Conservation (phyloP, 106 monocot species). For the Chionographis japonica region DNA sequence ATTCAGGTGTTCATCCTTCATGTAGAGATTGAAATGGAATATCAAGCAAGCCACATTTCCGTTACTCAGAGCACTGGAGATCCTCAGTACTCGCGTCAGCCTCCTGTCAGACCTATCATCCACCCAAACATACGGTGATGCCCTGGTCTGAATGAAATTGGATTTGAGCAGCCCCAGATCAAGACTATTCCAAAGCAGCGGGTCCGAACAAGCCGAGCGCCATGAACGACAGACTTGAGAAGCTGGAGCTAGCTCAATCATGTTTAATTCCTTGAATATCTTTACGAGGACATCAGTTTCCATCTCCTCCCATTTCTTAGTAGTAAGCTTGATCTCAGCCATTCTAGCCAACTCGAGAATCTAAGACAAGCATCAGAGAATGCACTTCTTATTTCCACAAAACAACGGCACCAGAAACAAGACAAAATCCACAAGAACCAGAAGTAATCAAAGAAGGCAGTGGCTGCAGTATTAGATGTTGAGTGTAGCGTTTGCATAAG, state of each 20-base stretch:
- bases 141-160: conserved; percentile 79
- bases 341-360: conserved; percentile 26
- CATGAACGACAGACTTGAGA: conserved; percentile 83
- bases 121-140: conserved; percentile 81
- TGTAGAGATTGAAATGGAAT: conserved; percentile 88
- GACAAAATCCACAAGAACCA: not conserved
- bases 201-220: conserved; percentile 78
- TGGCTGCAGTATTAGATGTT: too few species aligned
- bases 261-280: conserved; percentile 82
- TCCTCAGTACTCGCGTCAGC: conserved; percentile 49
- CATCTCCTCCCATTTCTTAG: conserved; percentile 85
- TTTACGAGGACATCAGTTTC: conserved; percentile 84
- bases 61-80: conserved; percentile 67
- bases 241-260: conserved; percentile 73
- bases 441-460: too few species aligned
- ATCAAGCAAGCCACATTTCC: conserved; percentile 63
- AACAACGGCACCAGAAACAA: not conserved
- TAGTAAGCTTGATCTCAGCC: conserved; percentile 42
- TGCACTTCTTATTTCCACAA: too few species aligned
- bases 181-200: conserved; percentile 71
- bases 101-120: conserved; percentile 71
- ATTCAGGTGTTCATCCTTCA: conserved; percentile 86
- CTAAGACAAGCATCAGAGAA: not conserved
- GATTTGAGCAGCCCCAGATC: conserved; percentile 79
- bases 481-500: too few species aligned